A percentile compares a stretch with the other conserved stretches of the same genome.
These are phyloP conservation scores for Lanmaoa rubissima DNA, from an alignment of 768 basidiomycete genomes.

Conservation along the genomic window DNA sequence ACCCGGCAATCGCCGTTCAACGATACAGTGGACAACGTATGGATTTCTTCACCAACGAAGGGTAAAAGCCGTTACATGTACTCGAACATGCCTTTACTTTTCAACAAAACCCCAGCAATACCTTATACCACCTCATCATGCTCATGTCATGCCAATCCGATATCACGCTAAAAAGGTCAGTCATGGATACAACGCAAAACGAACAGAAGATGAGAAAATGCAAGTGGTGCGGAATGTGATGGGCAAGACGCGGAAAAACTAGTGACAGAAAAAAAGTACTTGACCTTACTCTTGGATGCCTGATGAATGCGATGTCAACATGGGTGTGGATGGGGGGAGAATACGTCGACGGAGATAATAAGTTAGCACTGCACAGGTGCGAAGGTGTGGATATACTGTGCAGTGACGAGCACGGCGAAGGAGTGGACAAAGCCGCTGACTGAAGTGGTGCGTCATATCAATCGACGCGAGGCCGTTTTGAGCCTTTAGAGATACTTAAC, in stretches of 20 bases:
- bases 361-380: conserved; percentile 24
- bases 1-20: conserved; percentile 9
- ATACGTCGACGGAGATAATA: conserved; percentile 22
- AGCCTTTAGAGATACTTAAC: conserved; percentile 28
- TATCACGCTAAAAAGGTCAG: conserved; percentile 32
- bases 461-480: conserved; percentile 44
- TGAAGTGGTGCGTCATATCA: conserved; percentile 22
- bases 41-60: background rate
- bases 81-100: conserved; percentile 8
- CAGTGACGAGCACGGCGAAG: background rate
- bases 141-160: background rate
- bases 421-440: background rate
- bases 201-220: background rate
- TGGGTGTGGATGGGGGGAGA: conserved; percentile 3
- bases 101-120: background rate
- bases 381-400: background rate
- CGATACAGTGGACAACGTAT: background rate
- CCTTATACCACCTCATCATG: background rate
- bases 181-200: conserved; percentile 15
- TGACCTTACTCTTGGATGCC: conserved; percentile 25
- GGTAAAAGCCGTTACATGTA: conserved; percentile 5
- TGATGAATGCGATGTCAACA: conserved; percentile 8
- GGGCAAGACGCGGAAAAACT: conserved; percentile 1
- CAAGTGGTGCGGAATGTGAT: background rate
- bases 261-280: conserved; percentile 22